Evolutionary conservation across 2,329 filamentous ascomycete genomes (phyloP), one percentile per base, ranked within the genome.

Genomic region (Claviceps cyperi): DNA sequence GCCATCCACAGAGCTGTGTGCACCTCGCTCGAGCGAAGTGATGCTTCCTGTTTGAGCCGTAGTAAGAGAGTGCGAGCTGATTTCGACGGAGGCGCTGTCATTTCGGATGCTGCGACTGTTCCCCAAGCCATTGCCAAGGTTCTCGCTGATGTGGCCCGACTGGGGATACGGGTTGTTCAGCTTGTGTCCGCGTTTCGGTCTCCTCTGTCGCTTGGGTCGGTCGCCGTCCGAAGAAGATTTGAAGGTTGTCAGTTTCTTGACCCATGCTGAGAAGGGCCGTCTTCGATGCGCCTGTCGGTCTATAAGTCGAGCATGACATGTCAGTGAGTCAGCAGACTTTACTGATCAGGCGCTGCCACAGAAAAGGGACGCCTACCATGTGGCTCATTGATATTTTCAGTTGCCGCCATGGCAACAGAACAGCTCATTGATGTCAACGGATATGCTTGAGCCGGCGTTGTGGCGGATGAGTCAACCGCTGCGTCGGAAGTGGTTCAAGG

Each of bases 81-180:
- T 71, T 59, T 56, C 58, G 50, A 63, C 60, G 50, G 56, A 40
- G 43, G 56, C 51, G 46, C 50, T 54, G 35, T 54, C 56, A 24
- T 54, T 53, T 51, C 55, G 15, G 38, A 22, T 17, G 43, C 38
- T 52, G 50, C 52, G 53, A 39, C 63, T 54, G 35, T 63, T 55
- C 39, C 47, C 53, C 24, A 54, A 54, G 24, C 52, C 51, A 50
- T 57, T 57, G 32, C 55, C 55, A 50, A 58, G 55, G 49, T 50
- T 54, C 39, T 62, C 54, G 51, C 60, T 57, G 52, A 80, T 61
- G 43, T 76, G 76, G 52, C 85, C 86, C 2, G 88, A 94, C 59
- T 91, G 77, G 8, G 86, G 86, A 62, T 96, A 96, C n/a, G 90
- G 90, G 62, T 91, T 91, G 72, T 95, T 94, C 65, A 84, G 83